phyloP scores from a whole-genome alignment of 2,329 filamentous ascomycete species.

The Fusarium sp. region DNA sequence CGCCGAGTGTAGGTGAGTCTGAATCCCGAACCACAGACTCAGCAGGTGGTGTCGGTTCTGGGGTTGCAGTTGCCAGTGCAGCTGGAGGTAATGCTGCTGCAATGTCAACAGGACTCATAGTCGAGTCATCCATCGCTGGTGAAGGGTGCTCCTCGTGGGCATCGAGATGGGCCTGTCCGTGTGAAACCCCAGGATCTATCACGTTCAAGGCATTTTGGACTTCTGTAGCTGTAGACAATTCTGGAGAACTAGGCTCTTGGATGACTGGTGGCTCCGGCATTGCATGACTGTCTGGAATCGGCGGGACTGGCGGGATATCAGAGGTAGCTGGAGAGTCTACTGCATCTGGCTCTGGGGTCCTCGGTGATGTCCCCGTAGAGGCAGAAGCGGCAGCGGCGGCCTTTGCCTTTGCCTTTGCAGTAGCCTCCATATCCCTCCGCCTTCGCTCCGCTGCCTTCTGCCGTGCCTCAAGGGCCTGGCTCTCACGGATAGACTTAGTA shows the following conservation, averaged over 20 bases:
- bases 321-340: conserved; percentile 20
- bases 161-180: conserved; percentile 21
- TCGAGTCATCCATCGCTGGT: conserved; percentile 35
- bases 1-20: conserved; percentile 75
- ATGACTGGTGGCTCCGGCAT: conserved; percentile 2
- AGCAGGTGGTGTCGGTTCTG: conserved; percentile 19
- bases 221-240: conserved; percentile 14
- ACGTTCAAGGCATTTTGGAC: conserved; percentile 30
- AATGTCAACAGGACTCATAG: conserved; percentile 37
- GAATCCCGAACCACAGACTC: conserved; percentile 38
- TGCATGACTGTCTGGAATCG: conserved; percentile 30
- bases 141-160: conserved; percentile 21
- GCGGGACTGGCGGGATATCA: conserved; percentile 40
- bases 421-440: conserved; percentile 63
- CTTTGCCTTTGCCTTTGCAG: conserved; percentile 56
- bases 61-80: conserved; percentile 32
- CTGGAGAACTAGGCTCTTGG: conserved; percentile 4
- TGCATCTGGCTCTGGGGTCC: conserved; percentile 30
- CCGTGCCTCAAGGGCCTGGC: conserved; percentile 69
- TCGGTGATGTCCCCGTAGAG: conserved; percentile 27
- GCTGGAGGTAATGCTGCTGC: conserved; percentile 40
- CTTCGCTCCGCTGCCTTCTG: conserved; percentile 64
- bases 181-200: conserved; percentile 22
- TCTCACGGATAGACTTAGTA: conserved; percentile 83
- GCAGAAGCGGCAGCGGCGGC: conserved; percentile 35